phyloP scores from a whole-genome alignment of 306 rosid genomes.

The Dalbergia oliveri region DNA sequence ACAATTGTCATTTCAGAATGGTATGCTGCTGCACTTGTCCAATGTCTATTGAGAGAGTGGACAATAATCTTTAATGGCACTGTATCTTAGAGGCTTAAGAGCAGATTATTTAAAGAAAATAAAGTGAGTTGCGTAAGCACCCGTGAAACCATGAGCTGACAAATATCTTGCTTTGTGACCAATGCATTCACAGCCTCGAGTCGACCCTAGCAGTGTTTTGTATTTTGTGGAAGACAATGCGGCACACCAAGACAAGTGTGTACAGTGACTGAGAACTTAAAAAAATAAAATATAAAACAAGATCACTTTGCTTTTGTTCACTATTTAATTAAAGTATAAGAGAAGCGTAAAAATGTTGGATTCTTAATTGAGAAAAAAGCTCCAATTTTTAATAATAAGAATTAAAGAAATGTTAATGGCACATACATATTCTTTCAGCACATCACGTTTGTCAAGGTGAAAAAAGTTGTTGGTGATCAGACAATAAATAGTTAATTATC shows the following conservation, averaged over 20 bases:
- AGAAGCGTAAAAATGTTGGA: constrained; percentile 38
- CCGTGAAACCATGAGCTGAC: constrained; percentile 36
- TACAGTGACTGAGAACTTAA: not conserved
- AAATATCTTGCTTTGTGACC: constrained; percentile 36
- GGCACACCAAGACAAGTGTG: constrained; percentile 52
- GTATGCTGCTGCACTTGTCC: not conserved
- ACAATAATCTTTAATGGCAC: not conserved
- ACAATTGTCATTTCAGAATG: constrained; percentile 28
- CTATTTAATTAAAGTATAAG: constrained; percentile 28
- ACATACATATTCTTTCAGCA: not conserved
- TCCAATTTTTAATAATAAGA: constrained; percentile 9
- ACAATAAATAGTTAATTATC: not conserved
- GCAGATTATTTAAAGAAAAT: not conserved
- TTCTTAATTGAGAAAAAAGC: constrained; percentile 34
- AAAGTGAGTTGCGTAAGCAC: constrained; percentile 44
- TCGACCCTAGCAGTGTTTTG: constrained; percentile 48
- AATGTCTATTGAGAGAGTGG: not conserved
- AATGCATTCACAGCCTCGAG: constrained; percentile 52
- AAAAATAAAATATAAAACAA: not conserved
- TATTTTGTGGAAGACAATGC: constrained; percentile 47
- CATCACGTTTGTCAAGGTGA: not conserved
- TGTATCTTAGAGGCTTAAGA: not conserved
- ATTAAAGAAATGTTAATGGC: not conserved
- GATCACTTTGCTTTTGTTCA: constrained; percentile 19
- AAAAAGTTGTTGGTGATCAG: not conserved